Percentiles rank a stretch among this genome's conserved stretches.
These are phyloP conservation scores for Zea luxurians DNA, from an alignment of 176 grass and related monocot genomes.

Conservation along the genomic window DNA sequence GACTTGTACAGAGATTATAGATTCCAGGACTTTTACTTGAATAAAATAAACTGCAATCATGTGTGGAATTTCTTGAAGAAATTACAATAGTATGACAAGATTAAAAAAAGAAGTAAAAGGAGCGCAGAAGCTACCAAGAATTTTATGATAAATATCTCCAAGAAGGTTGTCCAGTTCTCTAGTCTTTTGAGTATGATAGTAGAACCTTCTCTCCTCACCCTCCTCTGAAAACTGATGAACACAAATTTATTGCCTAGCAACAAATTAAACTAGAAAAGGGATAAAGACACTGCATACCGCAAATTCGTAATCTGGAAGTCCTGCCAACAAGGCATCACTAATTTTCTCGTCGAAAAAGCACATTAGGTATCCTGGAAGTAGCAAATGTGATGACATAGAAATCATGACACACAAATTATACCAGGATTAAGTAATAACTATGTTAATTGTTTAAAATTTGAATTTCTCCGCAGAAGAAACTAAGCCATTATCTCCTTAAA, in stretches of 20 bases:
- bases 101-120: conserved; percentile 12
- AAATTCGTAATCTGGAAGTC: conserved; percentile 83
- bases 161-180: conserved; percentile 97
- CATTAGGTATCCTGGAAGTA: conserved; percentile 92
- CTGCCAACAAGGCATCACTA: conserved; percentile 63
- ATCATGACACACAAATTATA: conserved; percentile 16
- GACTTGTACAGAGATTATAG: background rate
- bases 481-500: conserved; percentile 13
- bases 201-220: conserved; percentile 74
- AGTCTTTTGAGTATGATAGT: conserved; percentile 94
- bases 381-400: conserved; percentile 15
- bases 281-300: conserved; percentile 56
- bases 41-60: background rate
- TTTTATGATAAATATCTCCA: conserved; percentile 99
- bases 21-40: background rate
- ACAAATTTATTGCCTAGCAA: background rate
- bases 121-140: conserved; percentile 69
- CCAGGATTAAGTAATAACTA: conserved; percentile 12
- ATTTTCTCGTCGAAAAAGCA: conserved; percentile 86
- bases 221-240: conserved; percentile 86
- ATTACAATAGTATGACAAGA: conserved; percentile 15
- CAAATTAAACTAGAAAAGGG: conserved; percentile 1
- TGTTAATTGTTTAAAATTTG: background rate
- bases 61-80: conserved; percentile 17
- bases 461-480: background rate